Evolutionary conservation across 2,329 filamentous ascomycete species (phyloP).

Genomic region (Botrytis tulipae): DNA sequence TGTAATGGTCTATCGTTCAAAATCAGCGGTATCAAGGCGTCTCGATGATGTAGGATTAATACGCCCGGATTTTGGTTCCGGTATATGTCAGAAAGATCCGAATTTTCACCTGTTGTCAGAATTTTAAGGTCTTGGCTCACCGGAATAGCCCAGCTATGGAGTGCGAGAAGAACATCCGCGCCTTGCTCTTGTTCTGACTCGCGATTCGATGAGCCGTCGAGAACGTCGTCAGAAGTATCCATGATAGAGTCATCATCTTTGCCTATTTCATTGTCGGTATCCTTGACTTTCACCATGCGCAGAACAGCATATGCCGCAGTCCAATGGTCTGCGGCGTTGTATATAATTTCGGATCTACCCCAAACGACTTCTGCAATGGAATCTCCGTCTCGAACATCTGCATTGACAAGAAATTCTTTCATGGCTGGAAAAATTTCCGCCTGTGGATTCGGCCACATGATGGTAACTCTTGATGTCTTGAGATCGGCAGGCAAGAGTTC

Average conservation of each 20-base stretch:
- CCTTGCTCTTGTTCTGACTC: too few relatives aligned
- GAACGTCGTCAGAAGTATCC: background rate
- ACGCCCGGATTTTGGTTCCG: background rate
- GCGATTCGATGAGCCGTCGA: background rate
- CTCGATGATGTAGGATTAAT: background rate
- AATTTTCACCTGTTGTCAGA: background rate
- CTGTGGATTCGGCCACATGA: background rate
- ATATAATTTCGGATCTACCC: background rate
- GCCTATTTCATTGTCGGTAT: background rate
- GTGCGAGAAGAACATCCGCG: background rate
- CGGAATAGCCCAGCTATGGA: slow-evolving; percentile 9
- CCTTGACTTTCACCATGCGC: background rate
- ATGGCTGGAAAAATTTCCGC: background rate
- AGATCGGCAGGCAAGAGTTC: background rate
- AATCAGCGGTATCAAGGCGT: slow-evolving; percentile 1
- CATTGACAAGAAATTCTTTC: background rate
- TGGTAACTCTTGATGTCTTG: background rate
- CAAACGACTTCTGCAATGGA: slow-evolving; percentile 4
- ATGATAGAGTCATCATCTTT: background rate
- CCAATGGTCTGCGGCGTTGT: background rate
- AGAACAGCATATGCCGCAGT: slow-evolving; percentile 1
- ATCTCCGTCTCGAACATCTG: slow-evolving; percentile 5
- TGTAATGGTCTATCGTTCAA: background rate
- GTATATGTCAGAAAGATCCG: background rate
- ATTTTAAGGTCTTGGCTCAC: background rate